Evolutionary conservation across 768 basidiomycete genomes (phyloP).

Genomic region (Clitopilus passeckerianus): DNA sequence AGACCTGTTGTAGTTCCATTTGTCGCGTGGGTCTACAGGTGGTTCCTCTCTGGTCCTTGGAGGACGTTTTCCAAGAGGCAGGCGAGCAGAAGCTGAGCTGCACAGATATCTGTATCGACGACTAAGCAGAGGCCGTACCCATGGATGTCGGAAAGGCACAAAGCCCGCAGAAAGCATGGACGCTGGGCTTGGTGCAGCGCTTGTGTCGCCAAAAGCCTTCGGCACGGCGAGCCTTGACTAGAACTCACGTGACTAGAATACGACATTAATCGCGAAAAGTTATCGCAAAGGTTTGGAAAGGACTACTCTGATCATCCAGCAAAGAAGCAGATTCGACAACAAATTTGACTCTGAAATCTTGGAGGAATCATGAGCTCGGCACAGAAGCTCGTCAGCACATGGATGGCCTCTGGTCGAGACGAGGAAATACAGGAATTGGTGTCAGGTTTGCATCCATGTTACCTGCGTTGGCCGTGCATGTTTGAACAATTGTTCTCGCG

Average conservation of each 20-base stretch:
- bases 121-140: constrained; percentile 21
- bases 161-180: constrained; percentile 31
- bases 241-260: background rate
- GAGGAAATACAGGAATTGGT: constrained; percentile 55
- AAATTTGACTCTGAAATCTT: background rate
- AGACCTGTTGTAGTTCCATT: constrained; percentile 75
- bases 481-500: background rate
- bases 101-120: constrained; percentile 5
- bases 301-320: background rate
- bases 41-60: constrained; percentile 6
- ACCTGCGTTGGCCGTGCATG: constrained; percentile 1
- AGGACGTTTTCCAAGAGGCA: constrained; percentile 2
- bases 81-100: constrained; percentile 1
- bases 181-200: constrained; percentile 15
- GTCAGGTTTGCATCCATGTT: constrained; percentile 40
- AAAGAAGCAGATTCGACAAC: background rate
- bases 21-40: constrained; percentile 38
- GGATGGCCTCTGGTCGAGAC: constrained; percentile 63
- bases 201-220: constrained; percentile 6
- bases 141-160: constrained; percentile 25
- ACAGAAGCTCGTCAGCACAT: constrained; percentile 58
- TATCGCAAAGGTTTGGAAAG: background rate
- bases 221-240: background rate
- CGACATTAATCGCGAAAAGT: background rate
- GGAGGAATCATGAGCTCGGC: constrained; percentile 26